Evolutionary conservation across 495 filamentous ascomycete species (phyloP).

Genomic region (Penicillium angulare): DNA sequence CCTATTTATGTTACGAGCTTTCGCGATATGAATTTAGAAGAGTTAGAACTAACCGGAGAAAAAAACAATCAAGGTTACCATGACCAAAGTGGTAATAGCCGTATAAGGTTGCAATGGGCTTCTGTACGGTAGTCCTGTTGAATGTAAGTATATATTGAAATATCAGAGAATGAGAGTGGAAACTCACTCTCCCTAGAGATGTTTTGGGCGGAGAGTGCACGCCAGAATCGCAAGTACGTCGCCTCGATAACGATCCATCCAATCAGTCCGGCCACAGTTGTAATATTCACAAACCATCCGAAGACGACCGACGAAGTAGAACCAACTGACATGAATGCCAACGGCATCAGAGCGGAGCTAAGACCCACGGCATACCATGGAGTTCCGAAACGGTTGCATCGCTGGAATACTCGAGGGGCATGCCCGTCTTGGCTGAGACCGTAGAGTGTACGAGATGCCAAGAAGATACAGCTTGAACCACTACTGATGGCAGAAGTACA

Average conservation of each 20-base stretch:
- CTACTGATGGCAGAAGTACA: conserved; percentile 37
- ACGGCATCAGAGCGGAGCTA: conserved; percentile 41
- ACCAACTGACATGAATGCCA: conserved; percentile 54
- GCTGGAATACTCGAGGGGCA: conserved; percentile 38
- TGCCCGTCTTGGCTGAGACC: conserved; percentile 34
- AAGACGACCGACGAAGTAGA: conserved; percentile 51
- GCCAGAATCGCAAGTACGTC: conserved; percentile 52
- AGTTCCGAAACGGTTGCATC: conserved; percentile 57
- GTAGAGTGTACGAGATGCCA: conserved; percentile 40
- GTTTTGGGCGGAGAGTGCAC: conserved; percentile 43
- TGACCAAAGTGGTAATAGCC: neutral
- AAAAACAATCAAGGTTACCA: conserved; percentile 6
- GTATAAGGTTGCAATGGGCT: conserved; percentile 8
- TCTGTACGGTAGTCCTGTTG: conserved; percentile 6
- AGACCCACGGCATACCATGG: conserved; percentile 52
- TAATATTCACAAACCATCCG: conserved; percentile 53
- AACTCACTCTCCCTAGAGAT: conserved; percentile 18
- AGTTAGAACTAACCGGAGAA: conserved; percentile 2
- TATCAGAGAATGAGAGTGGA: neutral
- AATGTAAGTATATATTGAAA: conserved; percentile 1
- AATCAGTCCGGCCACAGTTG: conserved; percentile 46
- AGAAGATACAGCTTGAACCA: conserved; percentile 38
- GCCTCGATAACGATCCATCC: conserved; percentile 52
- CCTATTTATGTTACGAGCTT: neutral
- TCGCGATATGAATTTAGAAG: neutral